phyloP scores from a whole-genome alignment of 2,329 filamentous ascomycete species.

The Fusarium sp. region DNA sequence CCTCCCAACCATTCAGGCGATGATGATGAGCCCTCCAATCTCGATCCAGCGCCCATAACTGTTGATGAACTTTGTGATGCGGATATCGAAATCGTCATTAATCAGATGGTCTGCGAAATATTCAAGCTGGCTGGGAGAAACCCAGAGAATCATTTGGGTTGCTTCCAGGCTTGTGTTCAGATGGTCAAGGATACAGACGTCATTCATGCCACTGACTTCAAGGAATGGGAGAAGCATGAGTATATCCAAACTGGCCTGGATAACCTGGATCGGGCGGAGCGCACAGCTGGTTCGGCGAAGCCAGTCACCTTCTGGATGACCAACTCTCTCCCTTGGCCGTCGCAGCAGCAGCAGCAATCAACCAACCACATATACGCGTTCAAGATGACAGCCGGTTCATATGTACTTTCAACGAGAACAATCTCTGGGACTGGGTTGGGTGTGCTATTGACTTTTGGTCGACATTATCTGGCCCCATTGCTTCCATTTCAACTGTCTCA shows the following conservation, averaged over 20 bases:
- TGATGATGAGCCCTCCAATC: not conserved
- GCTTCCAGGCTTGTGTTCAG: constrained; percentile 8
- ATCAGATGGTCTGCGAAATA: constrained; percentile 3
- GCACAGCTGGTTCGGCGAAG: too few relatives aligned
- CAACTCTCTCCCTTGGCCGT: constrained; percentile 5
- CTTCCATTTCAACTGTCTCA: not conserved
- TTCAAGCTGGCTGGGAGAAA: constrained; percentile 3
- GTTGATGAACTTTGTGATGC: not conserved
- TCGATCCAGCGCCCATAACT: not conserved
- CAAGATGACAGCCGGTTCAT: not conserved
- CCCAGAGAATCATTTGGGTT: not conserved
- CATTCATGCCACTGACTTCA: constrained; percentile 6
- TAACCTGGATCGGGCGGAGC: not conserved
- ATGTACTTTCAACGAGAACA: not conserved
- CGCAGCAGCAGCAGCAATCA: constrained; percentile 1
- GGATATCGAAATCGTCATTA: not conserved
- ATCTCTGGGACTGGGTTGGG: not conserved
- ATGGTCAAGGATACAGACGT: not conserved
- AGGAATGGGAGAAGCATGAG: not conserved
- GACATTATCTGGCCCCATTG: not conserved
- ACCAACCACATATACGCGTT: not conserved
- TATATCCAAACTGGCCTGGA: not conserved
- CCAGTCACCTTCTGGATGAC: not conserved
- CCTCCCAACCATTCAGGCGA: not conserved
- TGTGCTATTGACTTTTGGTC: not conserved